Evolutionary conservation across 768 basidiomycete genomes (phyloP), one percentile per base, ranked within the genome.

Genomic region (Tephrocybe sp.): DNA sequence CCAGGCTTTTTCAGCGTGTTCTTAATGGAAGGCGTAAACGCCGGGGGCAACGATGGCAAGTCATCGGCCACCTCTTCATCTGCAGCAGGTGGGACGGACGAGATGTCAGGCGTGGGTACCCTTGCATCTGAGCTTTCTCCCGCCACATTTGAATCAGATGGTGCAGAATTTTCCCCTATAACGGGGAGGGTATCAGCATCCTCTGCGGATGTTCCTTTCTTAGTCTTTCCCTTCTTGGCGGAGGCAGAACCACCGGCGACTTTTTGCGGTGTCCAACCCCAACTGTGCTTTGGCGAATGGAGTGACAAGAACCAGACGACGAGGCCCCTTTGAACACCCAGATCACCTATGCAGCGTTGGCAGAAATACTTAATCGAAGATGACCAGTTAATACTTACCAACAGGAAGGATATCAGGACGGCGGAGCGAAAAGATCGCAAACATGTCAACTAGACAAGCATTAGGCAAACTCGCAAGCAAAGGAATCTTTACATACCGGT

Each of bases 351-450:
- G 9, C 10, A 53, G 45, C 25, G 27, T 52, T 27, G 46, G 30
- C 41, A 54, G 42, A 4, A 42, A 25, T 21, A 34, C 25, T 24
- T 38, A 22, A 29, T 5, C 19, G 15, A 31, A 34, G 10, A 39
- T 39, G 2, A 29, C 18, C 12, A 45, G n/a, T 12, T 10, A 30
- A n/a, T 30, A 45, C 64, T 30, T 51, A 68, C 70, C 67, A 53
- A 74, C 67, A 41, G 71, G 67, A 21, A 94, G 73, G 45, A 97
- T 86, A 62, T 94, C 82, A 1, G 88, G 88, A 16, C 91, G 82
- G 0, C 91, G 77, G 25, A 94, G 71, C 2, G 89, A 86, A 66
- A 94, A 95, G 37, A 97, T 90, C 12, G 88, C 78, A 61, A 94
- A 94, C 93, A 94, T 94, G 59, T 93, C 85, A n/a, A 92, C 90